Conservation (phyloP, 129 eudicot species). For the Arctium minus region DNA sequence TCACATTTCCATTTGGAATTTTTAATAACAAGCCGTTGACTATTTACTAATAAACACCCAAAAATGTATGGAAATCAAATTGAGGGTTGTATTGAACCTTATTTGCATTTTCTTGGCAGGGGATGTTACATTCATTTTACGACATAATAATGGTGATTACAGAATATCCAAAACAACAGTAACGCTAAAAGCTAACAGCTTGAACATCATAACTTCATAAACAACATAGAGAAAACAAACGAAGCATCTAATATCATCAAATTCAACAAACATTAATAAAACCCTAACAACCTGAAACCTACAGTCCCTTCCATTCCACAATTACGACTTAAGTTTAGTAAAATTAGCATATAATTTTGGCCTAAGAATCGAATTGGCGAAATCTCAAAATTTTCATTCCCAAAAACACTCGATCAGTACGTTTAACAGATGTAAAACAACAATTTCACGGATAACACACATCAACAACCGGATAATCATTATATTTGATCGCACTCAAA, state of each 20-base stretch:
- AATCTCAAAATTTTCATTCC: slow-evolving; percentile 1
- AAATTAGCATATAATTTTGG: background rate
- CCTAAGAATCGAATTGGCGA: background rate
- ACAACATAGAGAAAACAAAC: background rate
- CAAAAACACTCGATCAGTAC: background rate
- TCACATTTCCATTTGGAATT: background rate
- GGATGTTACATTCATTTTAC: background rate
- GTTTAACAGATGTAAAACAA: background rate
- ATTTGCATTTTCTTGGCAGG: background rate
- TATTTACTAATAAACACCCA: background rate
- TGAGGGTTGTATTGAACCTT: background rate
- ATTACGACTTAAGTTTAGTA: background rate
- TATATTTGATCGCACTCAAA: background rate
- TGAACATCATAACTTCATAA: background rate
- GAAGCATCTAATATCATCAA: background rate
- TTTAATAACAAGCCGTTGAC: background rate
- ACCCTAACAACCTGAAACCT: background rate
- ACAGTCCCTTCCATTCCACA: background rate
- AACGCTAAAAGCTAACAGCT: background rate
- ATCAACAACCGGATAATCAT: background rate
- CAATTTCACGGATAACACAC: background rate
- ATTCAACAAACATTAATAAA: background rate
- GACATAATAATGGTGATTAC: background rate
- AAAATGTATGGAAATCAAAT: background rate
- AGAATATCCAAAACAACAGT: background rate